These are phyloP conservation scores for Trichoderma cornu-damae DNA, from an alignment of 2,329 filamentous ascomycete genomes.

Conservation along the genomic window DNA sequence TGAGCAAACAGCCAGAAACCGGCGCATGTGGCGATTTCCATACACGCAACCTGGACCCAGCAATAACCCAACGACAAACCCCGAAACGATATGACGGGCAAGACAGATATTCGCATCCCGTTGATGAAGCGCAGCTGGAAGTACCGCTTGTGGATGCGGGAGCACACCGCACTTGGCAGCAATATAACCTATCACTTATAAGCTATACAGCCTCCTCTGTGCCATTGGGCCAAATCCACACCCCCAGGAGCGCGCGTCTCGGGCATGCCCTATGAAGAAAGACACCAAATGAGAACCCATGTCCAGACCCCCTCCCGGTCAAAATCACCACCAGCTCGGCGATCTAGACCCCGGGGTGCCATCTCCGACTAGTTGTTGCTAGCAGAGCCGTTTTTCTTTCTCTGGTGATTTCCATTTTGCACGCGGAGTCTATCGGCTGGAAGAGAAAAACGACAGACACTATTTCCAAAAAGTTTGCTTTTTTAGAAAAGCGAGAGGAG, in stretches of 20 bases:
- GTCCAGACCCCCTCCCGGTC: not conserved
- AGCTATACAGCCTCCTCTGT: not conserved
- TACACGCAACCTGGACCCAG: no score
- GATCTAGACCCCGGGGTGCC: not conserved
- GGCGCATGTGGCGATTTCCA: no score
- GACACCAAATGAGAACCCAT: not conserved
- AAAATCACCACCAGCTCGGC: not conserved
- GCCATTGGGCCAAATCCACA: not conserved
- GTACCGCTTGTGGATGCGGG: no score
- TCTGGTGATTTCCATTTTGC: no score
- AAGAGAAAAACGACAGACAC: no score
- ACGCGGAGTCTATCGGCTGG: no score
- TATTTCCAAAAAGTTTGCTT: not conserved
- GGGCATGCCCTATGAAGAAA: not conserved
- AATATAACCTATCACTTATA: constrained; percentile 7
- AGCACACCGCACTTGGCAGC: not conserved
- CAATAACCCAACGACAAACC: no score
- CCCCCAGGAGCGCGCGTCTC: not conserved
- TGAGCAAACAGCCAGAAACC: no score
- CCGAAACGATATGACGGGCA: no score
- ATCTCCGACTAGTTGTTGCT: not conserved
- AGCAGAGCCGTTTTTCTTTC: no score
- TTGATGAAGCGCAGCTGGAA: no score
- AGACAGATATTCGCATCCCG: no score
- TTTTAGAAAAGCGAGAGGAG: not conserved